Conservation (phyloP, 495 filamentous ascomycete genomes). For the Aspergillus haitiensis region DNA sequence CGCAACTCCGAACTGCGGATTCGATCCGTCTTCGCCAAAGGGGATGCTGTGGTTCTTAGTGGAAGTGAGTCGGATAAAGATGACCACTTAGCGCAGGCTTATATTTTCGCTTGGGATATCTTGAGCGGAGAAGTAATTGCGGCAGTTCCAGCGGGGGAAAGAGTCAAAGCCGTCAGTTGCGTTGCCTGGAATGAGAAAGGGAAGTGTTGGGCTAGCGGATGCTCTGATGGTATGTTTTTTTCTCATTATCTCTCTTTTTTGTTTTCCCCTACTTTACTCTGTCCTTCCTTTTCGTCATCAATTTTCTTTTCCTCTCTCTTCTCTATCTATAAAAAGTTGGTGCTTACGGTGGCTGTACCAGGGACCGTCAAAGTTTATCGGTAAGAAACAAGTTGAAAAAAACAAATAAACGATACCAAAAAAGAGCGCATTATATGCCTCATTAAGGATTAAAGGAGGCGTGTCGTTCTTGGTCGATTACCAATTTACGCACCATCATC, state of each 20-base stretch:
- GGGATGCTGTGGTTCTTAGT: conserved; percentile 74
- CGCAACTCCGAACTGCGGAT: conserved; percentile 69
- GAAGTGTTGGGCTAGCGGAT: conserved; percentile 65
- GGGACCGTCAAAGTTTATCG: conserved; percentile 31
- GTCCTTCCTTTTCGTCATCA: too few species aligned
- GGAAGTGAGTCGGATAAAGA: conserved; percentile 68
- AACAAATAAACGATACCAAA: neutral
- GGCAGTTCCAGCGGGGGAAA: conserved; percentile 57
- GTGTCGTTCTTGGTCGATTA: neutral
- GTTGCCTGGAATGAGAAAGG: conserved; percentile 74
- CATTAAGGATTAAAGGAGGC: neutral
- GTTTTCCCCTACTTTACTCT: neutral
- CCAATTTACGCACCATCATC: too few species aligned
- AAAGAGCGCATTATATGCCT: neutral
- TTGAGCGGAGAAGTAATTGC: conserved; percentile 68
- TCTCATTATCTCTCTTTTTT: conserved; percentile 1
- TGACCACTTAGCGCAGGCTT: conserved; percentile 53
- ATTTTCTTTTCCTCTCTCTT: conserved; percentile 5
- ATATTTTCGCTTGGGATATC: conserved; percentile 87
- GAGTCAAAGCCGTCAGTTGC: conserved; percentile 58
- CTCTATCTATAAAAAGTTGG: neutral
- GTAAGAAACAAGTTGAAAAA: conserved; percentile 8
- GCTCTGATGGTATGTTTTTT: conserved; percentile 54
- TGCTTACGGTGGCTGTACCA: conserved; percentile 17
- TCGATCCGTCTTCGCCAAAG: conserved; percentile 68